These are phyloP conservation scores for Saccharomycopsis amapae DNA, from an alignment of 805 yeast species.

Conservation along the genomic window DNA sequence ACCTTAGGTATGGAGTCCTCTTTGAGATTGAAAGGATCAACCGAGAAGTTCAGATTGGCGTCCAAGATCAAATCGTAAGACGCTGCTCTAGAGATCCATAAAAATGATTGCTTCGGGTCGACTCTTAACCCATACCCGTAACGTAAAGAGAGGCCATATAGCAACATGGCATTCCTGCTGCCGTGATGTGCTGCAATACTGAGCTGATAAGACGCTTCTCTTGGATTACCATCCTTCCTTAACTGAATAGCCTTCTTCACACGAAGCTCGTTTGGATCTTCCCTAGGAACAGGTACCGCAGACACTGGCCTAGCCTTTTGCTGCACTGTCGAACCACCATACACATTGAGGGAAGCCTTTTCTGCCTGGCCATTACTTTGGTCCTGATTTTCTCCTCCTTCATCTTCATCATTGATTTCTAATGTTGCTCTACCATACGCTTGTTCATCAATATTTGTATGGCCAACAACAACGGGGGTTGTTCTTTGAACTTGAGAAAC, in stretches of 20 bases:
- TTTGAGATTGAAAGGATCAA: slow-evolving; percentile 32
- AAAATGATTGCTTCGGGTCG: slow-evolving; percentile 46
- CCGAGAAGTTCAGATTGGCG: slow-evolving; percentile 23
- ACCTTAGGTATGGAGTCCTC: slow-evolving; percentile 29
- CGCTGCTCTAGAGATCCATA: slow-evolving; percentile 54
- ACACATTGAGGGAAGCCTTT: background rate
- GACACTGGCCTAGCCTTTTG: background rate
- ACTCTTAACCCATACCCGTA: slow-evolving; percentile 62
- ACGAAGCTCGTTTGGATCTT: slow-evolving; percentile 15
- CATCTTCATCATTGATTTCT: slow-evolving; percentile 15
- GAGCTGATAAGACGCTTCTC: slow-evolving; percentile 64
- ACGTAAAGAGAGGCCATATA: slow-evolving; percentile 61
- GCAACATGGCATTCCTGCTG: slow-evolving; percentile 55
- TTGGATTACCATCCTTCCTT: slow-evolving; percentile 32
- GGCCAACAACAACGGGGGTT: slow-evolving; percentile 12
- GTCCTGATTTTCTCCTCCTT: background rate
- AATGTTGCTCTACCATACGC: slow-evolving; percentile 12
- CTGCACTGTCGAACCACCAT: background rate
- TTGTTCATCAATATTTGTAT: slow-evolving; percentile 6
- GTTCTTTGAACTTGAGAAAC: slow-evolving; percentile 5
- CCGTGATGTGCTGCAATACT: slow-evolving; percentile 59
- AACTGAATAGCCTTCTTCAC: slow-evolving; percentile 15
- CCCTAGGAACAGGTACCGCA: background rate
- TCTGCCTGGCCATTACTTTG: background rate
- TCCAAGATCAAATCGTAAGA: slow-evolving; percentile 28